A percentile compares a stretch with the other conserved stretches of the same genome.
Evolutionary conservation across 768 basidiomycete species (phyloP).

Genomic region (Boletus pseudopeckii): DNA sequence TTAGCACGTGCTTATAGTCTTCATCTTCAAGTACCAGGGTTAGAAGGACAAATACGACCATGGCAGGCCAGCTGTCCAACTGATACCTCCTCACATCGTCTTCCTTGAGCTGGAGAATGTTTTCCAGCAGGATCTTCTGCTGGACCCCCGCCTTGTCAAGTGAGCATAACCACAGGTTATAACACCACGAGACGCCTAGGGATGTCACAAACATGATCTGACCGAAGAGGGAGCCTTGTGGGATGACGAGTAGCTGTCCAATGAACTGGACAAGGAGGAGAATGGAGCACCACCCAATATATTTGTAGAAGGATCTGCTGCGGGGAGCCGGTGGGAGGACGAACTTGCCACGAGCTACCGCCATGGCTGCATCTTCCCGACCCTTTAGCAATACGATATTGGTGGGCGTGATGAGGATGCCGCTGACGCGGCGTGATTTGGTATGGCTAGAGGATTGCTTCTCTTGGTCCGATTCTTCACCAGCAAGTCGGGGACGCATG

Average conservation of each 20-base stretch:
- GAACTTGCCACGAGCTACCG: conserved; percentile 7
- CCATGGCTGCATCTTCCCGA: conserved; percentile 12
- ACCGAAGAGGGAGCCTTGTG: conserved; percentile 10
- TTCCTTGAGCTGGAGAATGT: neutral
- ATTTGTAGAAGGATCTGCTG: neutral
- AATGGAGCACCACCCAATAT: conserved; percentile 25
- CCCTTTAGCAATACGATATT: conserved; percentile 10
- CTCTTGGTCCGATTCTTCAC: neutral
- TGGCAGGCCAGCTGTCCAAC: conserved; percentile 9
- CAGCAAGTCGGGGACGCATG: conserved; percentile 1
- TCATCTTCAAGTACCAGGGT: conserved; percentile 5
- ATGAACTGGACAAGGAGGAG: conserved; percentile 30
- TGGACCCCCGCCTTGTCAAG: conserved; percentile 30
- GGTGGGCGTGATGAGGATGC: conserved; percentile 2
- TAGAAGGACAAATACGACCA: conserved; percentile 10
- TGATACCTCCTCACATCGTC: neutral
- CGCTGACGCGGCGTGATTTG: neutral
- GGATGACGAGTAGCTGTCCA: conserved; percentile 22
- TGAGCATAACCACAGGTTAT: conserved; percentile 29
- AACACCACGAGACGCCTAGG: conserved; percentile 29
- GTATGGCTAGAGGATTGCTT: no score
- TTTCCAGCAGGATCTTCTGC: conserved; percentile 1
- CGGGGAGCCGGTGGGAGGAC: neutral
- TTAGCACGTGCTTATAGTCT: neutral
- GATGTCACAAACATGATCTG: conserved; percentile 14